These are phyloP conservation scores for Ceratocystis eucalypticola DNA, from an alignment of 2,329 filamentous ascomycete species.

Conservation along the genomic window DNA sequence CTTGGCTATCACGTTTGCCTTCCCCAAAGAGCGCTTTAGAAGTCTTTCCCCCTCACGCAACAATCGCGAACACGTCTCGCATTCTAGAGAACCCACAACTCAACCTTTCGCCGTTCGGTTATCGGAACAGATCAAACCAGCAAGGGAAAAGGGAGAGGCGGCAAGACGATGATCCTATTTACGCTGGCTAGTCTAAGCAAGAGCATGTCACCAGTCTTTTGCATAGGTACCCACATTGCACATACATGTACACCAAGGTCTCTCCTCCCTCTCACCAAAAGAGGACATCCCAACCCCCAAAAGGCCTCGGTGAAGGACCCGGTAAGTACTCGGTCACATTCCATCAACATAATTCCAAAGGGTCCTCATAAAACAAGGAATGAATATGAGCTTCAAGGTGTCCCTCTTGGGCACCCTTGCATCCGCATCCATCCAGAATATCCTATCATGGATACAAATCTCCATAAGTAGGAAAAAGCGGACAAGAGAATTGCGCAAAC, in stretches of 20 bases:
- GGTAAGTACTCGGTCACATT: background rate
- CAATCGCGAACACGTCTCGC: background rate
- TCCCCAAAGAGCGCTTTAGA: too few relatives aligned
- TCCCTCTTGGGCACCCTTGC: slow-evolving; percentile 6
- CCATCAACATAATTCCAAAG: background rate
- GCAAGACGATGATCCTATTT: background rate
- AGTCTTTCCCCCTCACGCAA: background rate
- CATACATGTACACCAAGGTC: background rate
- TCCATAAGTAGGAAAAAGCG: background rate
- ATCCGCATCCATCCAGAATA: background rate
- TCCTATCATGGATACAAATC: background rate
- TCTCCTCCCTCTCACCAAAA: background rate
- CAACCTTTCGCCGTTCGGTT: background rate
- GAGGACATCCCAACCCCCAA: background rate
- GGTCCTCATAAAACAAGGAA: background rate
- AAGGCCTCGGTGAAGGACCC: background rate
- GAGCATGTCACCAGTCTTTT: background rate
- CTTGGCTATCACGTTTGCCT: too few relatives aligned
- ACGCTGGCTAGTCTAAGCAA: background rate
- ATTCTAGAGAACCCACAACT: background rate
- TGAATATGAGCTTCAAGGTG: background rate
- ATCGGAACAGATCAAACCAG: background rate
- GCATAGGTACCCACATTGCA: background rate
- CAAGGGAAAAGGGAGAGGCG: background rate
- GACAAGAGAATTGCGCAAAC: background rate